Base-by-base conservation (phyloP, 139 green algal species). In the Chlorella sp. region DNA sequence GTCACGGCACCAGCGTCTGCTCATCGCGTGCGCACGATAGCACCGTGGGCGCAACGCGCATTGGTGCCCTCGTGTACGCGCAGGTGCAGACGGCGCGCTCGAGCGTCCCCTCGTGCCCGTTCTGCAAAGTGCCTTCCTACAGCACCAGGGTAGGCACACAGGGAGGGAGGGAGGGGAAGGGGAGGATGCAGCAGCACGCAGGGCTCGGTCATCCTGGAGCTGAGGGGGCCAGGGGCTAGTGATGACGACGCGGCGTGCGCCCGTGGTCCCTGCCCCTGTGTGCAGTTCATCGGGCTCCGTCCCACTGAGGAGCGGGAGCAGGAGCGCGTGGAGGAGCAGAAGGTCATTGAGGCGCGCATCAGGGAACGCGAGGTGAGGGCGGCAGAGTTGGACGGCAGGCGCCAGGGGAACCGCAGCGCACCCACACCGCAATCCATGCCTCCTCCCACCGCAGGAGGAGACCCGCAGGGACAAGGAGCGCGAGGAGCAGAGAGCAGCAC, bases 241-340 rank as follows among this genome's bases (percentile, higher is more conserved):
- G n/a, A n/a, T n/a, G n/a, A n/a, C n/a, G n/a, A n/a, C n/a, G n/a
- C n/a, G n/a, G n/a, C 27, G 55, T 30, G 27, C 24, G 55, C 17
- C 55, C 20, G 4, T 27, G 24, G 4, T 27, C 55, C 2, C 5
- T 35, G n/a, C n/a, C 31, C 2, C 23, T 69, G 22, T n/a, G n/a
- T n/a, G 24, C 68, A 85, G 75, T 78, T 83, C 29, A 35, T 77
- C 0, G 77, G 81, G 6, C 59, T 55, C 0, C 74, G 60, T 1
- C 69, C 49, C 1, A 50, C 73, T 2, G 71, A 81, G 68, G 77
- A 82, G 27, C 65, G 70, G 20, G 36, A 76, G 50, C 24, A 73
- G 27, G 77, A 83, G 34, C 62, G 73, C 1, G 51, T 78, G 24
- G 80, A 86, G n/a, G 76, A 86, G 35, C 80, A 86, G 65, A 74